phyloP scores from a whole-genome alignment of 345 rosid genomes.

The Eucalyptus curtisii region DNA sequence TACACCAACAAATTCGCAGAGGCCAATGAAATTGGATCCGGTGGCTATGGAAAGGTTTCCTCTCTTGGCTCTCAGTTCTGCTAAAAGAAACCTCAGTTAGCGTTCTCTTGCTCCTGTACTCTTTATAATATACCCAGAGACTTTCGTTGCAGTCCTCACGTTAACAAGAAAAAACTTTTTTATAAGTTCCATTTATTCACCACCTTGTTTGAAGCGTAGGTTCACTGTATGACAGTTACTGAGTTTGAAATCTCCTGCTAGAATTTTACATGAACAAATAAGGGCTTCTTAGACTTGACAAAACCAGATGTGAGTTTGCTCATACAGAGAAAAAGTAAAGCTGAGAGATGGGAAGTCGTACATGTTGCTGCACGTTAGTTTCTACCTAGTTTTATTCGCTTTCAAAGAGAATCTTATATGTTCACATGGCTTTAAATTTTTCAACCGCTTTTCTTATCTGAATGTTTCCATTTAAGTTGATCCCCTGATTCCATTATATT shows the following conservation, averaged over 20 bases:
- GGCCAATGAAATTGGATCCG: conserved; percentile 58
- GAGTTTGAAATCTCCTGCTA: neutral
- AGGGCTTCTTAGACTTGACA: neutral
- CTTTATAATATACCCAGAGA: neutral
- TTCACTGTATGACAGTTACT: neutral
- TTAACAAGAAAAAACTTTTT: neutral
- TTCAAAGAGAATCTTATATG: too few relatives aligned
- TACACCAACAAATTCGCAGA: conserved; percentile 62
- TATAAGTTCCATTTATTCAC: neutral
- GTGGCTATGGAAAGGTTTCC: conserved; percentile 87
- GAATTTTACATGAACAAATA: neutral
- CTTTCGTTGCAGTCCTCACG: neutral
- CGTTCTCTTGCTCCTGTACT: neutral
- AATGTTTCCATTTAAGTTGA: neutral
- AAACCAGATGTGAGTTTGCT: neutral
- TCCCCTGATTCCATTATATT: neutral
- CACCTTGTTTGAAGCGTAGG: neutral
- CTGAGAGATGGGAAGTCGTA: neutral
- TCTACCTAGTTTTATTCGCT: neutral
- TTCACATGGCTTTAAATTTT: too few relatives aligned
- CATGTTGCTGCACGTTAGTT: neutral
- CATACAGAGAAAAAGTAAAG: neutral
- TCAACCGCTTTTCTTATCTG: too few relatives aligned
- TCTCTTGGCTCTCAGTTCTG: neutral
- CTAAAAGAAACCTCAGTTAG: neutral